Conservation (phyloP, 106 monocot species). For the Acanthochlamys bracteata region DNA sequence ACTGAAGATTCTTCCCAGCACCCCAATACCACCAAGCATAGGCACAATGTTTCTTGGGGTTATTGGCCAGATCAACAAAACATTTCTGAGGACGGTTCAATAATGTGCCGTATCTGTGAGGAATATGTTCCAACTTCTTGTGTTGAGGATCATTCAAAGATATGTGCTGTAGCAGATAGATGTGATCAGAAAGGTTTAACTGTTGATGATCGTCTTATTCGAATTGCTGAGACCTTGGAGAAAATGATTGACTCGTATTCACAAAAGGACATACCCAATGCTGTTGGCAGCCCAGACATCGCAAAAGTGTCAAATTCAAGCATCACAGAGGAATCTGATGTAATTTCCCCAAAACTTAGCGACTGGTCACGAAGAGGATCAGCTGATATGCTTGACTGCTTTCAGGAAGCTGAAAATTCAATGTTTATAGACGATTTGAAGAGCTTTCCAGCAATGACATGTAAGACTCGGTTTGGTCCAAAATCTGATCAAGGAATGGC, state of each 20-base stretch:
- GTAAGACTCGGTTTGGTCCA: constrained; percentile 93
- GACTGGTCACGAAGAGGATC: constrained; percentile 84
- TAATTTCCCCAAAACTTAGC: constrained; percentile 72
- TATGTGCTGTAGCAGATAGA: constrained; percentile 86
- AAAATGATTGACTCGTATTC: constrained; percentile 63
- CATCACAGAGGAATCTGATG: constrained; percentile 70
- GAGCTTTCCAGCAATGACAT: constrained; percentile 71
- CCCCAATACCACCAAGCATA: constrained; percentile 56
- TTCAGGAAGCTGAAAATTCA: constrained; percentile 67
- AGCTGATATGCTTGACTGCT: constrained; percentile 84
- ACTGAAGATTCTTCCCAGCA: constrained; percentile 39
- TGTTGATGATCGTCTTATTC: constrained; percentile 80
- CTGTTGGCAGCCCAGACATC: constrained; percentile 60
- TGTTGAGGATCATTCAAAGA: constrained; percentile 82
- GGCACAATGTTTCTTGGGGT: constrained; percentile 79
- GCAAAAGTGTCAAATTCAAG: constrained; percentile 57
- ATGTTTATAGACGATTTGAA: constrained; percentile 71
- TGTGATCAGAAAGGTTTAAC: constrained; percentile 90
- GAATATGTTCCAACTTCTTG: constrained; percentile 86
- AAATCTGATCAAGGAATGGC: constrained; percentile 96
- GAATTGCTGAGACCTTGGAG: constrained; percentile 82
- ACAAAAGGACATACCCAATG: constrained; percentile 52
- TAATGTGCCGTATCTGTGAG: constrained; percentile 99
- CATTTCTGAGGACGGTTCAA: constrained; percentile 67
- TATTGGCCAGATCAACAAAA: constrained; percentile 79